Evolutionary conservation across 495 filamentous ascomycete species (phyloP).

Genomic region (Neurospora sp.): DNA sequence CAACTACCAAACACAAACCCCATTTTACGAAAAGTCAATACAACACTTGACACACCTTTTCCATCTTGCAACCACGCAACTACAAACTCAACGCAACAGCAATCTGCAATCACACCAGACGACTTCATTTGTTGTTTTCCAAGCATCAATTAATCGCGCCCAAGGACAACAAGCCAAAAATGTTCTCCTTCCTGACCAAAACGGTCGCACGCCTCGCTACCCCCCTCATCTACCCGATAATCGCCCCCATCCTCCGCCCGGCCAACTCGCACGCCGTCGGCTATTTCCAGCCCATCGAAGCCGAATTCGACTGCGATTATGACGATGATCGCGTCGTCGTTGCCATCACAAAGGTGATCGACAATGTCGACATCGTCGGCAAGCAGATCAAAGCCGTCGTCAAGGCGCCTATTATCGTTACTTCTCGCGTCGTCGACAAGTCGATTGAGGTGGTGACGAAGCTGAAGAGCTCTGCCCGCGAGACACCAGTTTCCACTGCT

Average conservation of each 20-base stretch:
- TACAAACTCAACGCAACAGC: neutral
- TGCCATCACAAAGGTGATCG: neutral
- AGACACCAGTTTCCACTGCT: neutral
- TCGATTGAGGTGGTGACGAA: neutral
- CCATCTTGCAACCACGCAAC: neutral
- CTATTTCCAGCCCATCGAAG: neutral
- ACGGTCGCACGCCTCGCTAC: neutral
- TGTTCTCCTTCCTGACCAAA: neutral
- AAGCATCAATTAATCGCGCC: neutral
- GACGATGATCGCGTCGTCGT: neutral
- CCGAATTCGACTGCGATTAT: neutral
- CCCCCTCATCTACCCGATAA: neutral
- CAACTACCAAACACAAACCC: neutral
- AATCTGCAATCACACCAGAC: neutral
- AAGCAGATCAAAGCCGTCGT: neutral
- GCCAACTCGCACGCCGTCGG: neutral
- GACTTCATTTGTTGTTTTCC: neutral
- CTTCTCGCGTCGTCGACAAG: neutral
- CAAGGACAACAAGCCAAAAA: neutral
- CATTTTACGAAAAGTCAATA: neutral
- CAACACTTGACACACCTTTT: neutral
- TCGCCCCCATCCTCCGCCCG: neutral
- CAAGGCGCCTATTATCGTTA: neutral
- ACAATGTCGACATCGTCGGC: neutral
- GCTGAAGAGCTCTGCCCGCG: neutral